Percentiles rank a stretch among this genome's conserved stretches.
Conservation (phyloP, 495 filamentous ascomycete genomes). For the Bryoglossum gracile region DNA sequence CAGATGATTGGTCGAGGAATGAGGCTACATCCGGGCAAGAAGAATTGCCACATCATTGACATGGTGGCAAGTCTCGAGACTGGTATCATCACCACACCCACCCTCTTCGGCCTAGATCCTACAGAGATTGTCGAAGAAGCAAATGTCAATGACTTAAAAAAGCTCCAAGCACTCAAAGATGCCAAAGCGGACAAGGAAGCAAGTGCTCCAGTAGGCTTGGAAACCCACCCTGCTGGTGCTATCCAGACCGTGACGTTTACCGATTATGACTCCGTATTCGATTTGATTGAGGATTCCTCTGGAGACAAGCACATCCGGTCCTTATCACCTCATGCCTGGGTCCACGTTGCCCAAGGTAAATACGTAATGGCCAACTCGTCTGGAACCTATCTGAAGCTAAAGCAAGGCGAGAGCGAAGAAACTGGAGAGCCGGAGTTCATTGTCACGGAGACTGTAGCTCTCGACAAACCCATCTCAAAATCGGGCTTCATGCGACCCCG, state of each 20-base stretch:
- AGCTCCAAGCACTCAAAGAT: slow-evolving; percentile 39
- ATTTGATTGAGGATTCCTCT: slow-evolving; percentile 76
- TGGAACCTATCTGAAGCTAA: slow-evolving; percentile 57
- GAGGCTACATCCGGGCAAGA: slow-evolving; percentile 70
- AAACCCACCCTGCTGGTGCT: not conserved
- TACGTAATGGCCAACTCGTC: slow-evolving; percentile 55
- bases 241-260: slow-evolving; percentile 57
- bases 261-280: slow-evolving; percentile 82
- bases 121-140: slow-evolving; percentile 63
- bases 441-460: slow-evolving; percentile 24
- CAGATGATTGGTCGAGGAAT: slow-evolving; percentile 98
- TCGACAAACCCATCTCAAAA: slow-evolving; percentile 29
- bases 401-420: slow-evolving; percentile 31
- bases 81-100: slow-evolving; percentile 83
- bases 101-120: slow-evolving; percentile 89
- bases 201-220: not conserved
- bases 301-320: slow-evolving; percentile 70
- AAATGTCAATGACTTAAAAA: slow-evolving; percentile 48
- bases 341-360: slow-evolving; percentile 54
- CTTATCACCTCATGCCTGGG: slow-evolving; percentile 72
- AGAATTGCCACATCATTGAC: slow-evolving; percentile 91
- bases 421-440: slow-evolving; percentile 4
- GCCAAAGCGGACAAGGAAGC: slow-evolving; percentile 30
- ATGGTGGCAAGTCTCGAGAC: slow-evolving; percentile 80
- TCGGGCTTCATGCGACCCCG: slow-evolving; percentile 59